phyloP scores from a whole-genome alignment of 352 stramenopile genomes.

The Phytopythium montanum region DNA sequence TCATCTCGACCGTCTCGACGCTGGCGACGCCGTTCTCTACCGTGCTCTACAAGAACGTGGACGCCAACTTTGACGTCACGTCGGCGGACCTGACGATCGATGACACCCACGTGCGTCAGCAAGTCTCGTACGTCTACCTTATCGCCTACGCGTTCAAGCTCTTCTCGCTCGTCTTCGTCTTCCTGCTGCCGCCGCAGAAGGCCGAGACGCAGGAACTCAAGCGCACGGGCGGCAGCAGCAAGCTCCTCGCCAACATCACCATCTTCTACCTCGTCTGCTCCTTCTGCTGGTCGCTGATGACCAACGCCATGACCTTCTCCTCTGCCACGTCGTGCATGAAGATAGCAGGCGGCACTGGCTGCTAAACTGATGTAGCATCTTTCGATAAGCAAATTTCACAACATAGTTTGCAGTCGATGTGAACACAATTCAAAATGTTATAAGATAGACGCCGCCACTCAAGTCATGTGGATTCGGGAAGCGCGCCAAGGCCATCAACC shows the following conservation, averaged over 20 bases:
- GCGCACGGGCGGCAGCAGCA: slow-evolving; percentile 29
- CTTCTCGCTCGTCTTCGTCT: slow-evolving; percentile 35
- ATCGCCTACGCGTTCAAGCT: slow-evolving; percentile 37
- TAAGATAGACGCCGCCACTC: too few species aligned
- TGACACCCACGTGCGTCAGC: slow-evolving; percentile 24
- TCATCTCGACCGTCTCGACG: slow-evolving; percentile 36
- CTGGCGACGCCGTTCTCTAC: slow-evolving; percentile 41
- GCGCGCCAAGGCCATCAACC: too few species aligned
- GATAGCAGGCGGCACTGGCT: slow-evolving; percentile 36
- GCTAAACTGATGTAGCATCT: slow-evolving; percentile 7
- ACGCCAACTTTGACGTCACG: slow-evolving; percentile 44
- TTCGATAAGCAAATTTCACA: too few species aligned
- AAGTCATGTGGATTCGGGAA: too few species aligned
- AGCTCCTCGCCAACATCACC: slow-evolving; percentile 29
- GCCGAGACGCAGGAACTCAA: slow-evolving; percentile 47
- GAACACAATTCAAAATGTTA: too few species aligned
- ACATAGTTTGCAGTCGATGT: too few species aligned
- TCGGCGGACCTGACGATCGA: slow-evolving; percentile 34
- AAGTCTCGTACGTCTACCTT: slow-evolving; percentile 36
- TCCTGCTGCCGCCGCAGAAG: slow-evolving; percentile 45
- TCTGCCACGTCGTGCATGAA: slow-evolving; percentile 35
- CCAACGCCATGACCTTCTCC: slow-evolving; percentile 52
- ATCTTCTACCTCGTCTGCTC: slow-evolving; percentile 35
- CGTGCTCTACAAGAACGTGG: slow-evolving; percentile 51
- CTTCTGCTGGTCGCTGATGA: slow-evolving; percentile 49